Percentiles rank a stretch among this genome's conserved stretches.
phyloP scores from a whole-genome alignment of 768 basidiomycete genomes.

The Pleurotus tuber-regium region DNA sequence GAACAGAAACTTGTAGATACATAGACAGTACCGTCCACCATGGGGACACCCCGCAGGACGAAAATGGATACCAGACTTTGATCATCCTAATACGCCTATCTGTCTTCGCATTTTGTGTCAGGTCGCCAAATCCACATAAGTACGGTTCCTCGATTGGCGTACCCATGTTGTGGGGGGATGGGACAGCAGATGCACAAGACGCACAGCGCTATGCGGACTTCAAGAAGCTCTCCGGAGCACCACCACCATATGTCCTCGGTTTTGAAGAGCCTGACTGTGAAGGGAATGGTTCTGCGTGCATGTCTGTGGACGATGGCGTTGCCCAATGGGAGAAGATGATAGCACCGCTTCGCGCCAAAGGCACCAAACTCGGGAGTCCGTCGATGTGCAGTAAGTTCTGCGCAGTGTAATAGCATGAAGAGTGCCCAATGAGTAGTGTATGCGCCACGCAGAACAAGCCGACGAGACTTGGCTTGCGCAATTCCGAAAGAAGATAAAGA shows the following conservation, averaged over 20 bases:
- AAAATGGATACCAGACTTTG: no score
- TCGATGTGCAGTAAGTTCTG: constrained; percentile 46
- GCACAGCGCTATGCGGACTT: constrained; percentile 35
- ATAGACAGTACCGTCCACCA: no score
- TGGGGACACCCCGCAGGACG: no score
- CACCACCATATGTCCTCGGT: constrained; percentile 41
- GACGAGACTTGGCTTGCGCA: constrained; percentile 46
- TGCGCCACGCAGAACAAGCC: constrained; percentile 34
- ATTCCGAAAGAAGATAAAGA: constrained; percentile 35
- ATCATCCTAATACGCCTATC: no score
- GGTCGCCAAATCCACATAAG: constrained; percentile 40
- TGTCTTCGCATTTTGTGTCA: constrained; percentile 16
- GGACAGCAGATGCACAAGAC: constrained; percentile 36
- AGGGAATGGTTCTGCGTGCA: constrained; percentile 43
- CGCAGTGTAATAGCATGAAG: background rate
- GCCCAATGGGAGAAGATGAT: constrained; percentile 38
- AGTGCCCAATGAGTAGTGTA: background rate
- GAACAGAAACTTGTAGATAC: no score
- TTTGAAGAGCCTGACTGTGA: constrained; percentile 49
- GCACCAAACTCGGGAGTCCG: constrained; percentile 41
- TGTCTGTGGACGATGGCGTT: constrained; percentile 40
- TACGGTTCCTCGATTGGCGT: constrained; percentile 37
- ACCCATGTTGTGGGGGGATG: constrained; percentile 49
- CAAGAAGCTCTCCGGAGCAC: constrained; percentile 29
- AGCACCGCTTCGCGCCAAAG: constrained; percentile 37